Conservation (phyloP, 352 stramenopile species). For the Globisporangium okanoganense region DNA sequence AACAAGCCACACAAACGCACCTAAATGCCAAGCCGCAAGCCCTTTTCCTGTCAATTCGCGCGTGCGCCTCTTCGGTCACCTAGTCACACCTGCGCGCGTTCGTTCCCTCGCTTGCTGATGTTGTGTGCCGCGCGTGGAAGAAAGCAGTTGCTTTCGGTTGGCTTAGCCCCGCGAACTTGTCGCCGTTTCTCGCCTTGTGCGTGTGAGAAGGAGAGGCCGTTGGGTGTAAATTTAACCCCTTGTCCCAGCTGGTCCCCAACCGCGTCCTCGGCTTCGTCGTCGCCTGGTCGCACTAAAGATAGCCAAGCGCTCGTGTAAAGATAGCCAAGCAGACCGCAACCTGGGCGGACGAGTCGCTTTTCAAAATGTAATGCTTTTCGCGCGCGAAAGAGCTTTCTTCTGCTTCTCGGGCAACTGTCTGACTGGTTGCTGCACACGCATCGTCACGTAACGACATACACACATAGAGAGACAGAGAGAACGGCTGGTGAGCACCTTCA, state of each 20-base stretch:
- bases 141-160: constrained; percentile 1
- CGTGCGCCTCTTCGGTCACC: constrained; percentile 43
- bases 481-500: too few species aligned
- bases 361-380: constrained; percentile 5
- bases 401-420: too few species aligned
- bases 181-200: constrained; percentile 16
- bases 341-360: not conserved
- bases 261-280: not conserved
- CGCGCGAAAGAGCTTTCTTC: too few species aligned
- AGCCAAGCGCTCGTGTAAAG: not conserved
- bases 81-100: constrained; percentile 29
- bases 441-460: not conserved
- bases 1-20: constrained; percentile 11
- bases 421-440: not conserved
- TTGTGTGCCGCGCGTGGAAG: not conserved
- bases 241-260: not conserved
- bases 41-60: constrained; percentile 18
- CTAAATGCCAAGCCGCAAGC: constrained; percentile 8
- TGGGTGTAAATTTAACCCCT: constrained; percentile 3
- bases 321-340: not conserved
- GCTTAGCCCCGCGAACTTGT: not conserved
- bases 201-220: not conserved
- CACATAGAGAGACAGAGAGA: not conserved
- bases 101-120: constrained; percentile 17
- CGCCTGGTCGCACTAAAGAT: not conserved